These are phyloP conservation scores for Solanum chacoense DNA, from an alignment of 305 asterid genomes.

Conservation along the genomic window DNA sequence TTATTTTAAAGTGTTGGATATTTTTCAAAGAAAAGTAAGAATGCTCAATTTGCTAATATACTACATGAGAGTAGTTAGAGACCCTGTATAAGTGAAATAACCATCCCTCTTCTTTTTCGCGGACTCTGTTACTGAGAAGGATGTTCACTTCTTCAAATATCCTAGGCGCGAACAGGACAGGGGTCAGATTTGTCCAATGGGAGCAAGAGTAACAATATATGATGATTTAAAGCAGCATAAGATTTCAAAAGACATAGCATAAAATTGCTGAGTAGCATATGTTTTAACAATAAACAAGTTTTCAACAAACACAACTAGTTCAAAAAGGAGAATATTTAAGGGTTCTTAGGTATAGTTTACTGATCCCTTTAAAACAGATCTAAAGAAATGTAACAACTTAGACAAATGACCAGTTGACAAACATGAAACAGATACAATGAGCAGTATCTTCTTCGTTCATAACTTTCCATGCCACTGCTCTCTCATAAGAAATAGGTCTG, in stretches of 20 bases:
- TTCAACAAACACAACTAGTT: neutral
- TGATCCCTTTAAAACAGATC: neutral
- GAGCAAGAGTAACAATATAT: neutral
- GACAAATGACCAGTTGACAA: slow-evolving; percentile 87
- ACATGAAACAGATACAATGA: slow-evolving; percentile 86
- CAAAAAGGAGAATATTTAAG: neutral
- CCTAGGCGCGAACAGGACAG: neutral
- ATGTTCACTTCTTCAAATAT: neutral
- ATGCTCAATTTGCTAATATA: too few species aligned
- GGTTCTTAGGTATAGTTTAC: neutral
- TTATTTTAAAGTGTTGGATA: too few species aligned
- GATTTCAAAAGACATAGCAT: neutral
- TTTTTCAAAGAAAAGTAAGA: too few species aligned
- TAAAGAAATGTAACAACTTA: slow-evolving; percentile 8
- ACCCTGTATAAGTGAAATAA: neutral
- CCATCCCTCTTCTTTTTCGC: neutral
- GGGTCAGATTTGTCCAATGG: neutral
- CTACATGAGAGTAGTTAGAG: too few species aligned
- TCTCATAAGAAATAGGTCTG: slow-evolving; percentile 82
- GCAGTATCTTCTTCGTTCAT: slow-evolving; percentile 64
- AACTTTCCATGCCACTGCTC: slow-evolving; percentile 94
- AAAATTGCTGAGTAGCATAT: neutral
- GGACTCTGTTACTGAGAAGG: neutral
- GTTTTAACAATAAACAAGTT: neutral
- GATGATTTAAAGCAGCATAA: neutral